Conservation (phyloP, 192 early-diverging fungal species). For the Umbelopsis sp. region DNA sequence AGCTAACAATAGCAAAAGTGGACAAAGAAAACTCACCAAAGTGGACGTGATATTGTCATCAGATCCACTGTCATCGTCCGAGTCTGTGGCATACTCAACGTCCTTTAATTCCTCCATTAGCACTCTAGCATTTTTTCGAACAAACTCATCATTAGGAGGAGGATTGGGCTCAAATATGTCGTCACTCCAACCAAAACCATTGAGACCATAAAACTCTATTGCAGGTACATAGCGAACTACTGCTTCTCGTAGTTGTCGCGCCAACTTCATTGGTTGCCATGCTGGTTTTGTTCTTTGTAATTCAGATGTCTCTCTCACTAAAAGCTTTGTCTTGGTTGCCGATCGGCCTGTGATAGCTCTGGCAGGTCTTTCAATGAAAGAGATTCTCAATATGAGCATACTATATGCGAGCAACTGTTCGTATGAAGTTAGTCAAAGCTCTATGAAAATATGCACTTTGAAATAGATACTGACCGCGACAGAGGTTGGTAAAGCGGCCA, state of each 20-base stretch:
- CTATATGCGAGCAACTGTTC: neutral
- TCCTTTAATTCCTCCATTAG: constrained; percentile 15
- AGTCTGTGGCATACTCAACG: constrained; percentile 7
- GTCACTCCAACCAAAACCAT: constrained; percentile 9
- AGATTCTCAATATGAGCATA: constrained; percentile 6
- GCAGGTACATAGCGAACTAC: constrained; percentile 6
- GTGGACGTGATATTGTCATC: neutral
- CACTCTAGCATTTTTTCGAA: neutral
- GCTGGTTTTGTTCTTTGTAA: constrained; percentile 7
- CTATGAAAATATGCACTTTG: too few relatives aligned
- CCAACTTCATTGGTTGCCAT: constrained; percentile 15
- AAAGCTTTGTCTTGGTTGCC: neutral
- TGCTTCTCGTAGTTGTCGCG: constrained; percentile 7
- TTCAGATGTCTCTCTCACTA: constrained; percentile 2
- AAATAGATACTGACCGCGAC: neutral
- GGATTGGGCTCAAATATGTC: constrained; percentile 18
- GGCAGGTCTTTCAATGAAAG: constrained; percentile 5
- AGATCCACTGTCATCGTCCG: constrained; percentile 8
- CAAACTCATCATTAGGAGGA: constrained; percentile 9
- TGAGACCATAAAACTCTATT: constrained; percentile 13
- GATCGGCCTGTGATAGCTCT: constrained; percentile 12
- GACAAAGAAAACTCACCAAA: neutral
- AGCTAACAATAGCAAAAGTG: neutral
- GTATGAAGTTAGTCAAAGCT: too few relatives aligned
- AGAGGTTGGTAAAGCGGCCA: neutral